Evolutionary conservation across 768 basidiomycete genomes (phyloP).

Genomic region (Suillus bovinus): DNA sequence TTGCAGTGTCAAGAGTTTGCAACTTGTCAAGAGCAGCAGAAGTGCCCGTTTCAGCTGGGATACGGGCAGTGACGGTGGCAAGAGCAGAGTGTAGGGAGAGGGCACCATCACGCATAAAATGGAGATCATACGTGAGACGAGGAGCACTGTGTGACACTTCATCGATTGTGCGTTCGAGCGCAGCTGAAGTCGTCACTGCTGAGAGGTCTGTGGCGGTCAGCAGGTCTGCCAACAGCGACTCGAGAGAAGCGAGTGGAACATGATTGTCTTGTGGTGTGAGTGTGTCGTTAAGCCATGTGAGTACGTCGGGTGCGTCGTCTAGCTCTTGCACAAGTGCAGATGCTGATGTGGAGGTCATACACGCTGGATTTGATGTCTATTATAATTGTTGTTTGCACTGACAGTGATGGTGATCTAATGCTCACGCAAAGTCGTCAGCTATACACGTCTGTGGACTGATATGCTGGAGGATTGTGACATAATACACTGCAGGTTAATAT

Average conservation of each 20-base stretch:
- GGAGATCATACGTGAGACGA: conserved; percentile 90
- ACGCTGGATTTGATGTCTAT: neutral
- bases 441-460: neutral
- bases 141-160: conserved; percentile 92
- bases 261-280: conserved; percentile 40
- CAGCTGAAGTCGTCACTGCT: conserved; percentile 82
- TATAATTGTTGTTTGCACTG: neutral
- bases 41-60: conserved; percentile 41
- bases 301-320: conserved; percentile 59
- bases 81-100: conserved; percentile 71
- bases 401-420: neutral
- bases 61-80: conserved; percentile 46
- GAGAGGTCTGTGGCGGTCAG: conserved; percentile 83
- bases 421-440: neutral
- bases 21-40: conserved; percentile 71
- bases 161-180: conserved; percentile 86
- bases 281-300: conserved; percentile 73
- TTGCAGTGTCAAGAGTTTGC: conserved; percentile 81
- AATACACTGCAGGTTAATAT: neutral
- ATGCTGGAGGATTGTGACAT: neutral
- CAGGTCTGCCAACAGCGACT: conserved; percentile 64
- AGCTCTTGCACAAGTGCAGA: conserved; percentile 53
- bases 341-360: conserved; percentile 29
- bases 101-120: conserved; percentile 95
- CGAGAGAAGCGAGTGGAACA: conserved; percentile 42